Conservation (phyloP, 306 rosid genomes). For the Cotoneaster glaucophyllus region DNA sequence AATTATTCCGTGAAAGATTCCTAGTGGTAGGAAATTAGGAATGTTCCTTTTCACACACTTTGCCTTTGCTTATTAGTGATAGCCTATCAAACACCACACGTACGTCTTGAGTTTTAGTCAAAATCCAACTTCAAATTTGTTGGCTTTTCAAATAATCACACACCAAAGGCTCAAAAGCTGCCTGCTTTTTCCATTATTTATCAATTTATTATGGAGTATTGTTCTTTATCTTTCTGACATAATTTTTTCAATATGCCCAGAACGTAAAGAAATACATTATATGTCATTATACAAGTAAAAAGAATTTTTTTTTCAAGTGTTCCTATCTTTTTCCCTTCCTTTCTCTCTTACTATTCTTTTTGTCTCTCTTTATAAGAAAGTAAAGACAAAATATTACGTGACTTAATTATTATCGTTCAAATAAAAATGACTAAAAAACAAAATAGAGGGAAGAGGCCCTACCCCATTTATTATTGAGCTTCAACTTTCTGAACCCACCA, state of each 20-base stretch:
- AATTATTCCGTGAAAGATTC: slow-evolving; percentile 35
- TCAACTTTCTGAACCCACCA: slow-evolving; percentile 1
- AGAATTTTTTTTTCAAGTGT: no score
- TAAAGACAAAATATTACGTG: no score
- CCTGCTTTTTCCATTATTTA: background rate
- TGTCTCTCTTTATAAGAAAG: no score
- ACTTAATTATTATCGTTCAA: no score
- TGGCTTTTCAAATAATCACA: slow-evolving; percentile 1
- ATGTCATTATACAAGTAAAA: no score
- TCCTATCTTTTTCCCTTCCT: no score
- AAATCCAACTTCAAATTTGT: background rate
- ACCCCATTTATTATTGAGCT: background rate
- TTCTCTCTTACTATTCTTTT: no score
- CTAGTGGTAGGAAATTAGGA: slow-evolving; percentile 12
- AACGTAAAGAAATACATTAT: no score
- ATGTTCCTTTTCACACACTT: background rate
- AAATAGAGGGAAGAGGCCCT: no score
- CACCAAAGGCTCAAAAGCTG: slow-evolving; percentile 2
- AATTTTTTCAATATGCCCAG: fast-evolving
- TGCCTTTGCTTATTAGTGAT: slow-evolving; percentile 27
- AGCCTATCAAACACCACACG: slow-evolving; percentile 40
- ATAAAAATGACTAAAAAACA: no score
- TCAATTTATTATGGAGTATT: background rate
- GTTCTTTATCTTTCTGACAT: no score
- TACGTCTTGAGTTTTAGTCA: slow-evolving; percentile 21